A percentile compares a stretch with the other conserved stretches of the same genome.
Conservation (phyloP, 2,329 filamentous ascomycete genomes). For the Akanthomyces muscarius region DNA sequence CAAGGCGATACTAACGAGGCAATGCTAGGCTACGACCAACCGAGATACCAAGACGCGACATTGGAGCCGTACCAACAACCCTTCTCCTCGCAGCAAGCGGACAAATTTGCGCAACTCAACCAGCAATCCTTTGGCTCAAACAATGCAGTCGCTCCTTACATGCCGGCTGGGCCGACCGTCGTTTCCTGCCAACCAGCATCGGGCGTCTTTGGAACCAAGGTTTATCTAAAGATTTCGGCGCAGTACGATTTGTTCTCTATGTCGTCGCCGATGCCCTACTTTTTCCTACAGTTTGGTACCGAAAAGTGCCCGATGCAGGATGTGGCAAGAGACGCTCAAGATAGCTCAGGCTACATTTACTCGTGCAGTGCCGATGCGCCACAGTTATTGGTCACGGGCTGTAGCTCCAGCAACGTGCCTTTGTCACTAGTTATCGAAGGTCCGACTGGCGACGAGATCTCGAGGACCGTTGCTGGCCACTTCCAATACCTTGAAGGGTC, state of each 20-base stretch:
- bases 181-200: slow-evolving; percentile 65
- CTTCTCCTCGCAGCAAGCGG: slow-evolving; percentile 41
- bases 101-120: slow-evolving; percentile 51
- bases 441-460: slow-evolving; percentile 49
- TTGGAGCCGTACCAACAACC: slow-evolving; percentile 51
- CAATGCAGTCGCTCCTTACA: slow-evolving; percentile 62
- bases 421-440: slow-evolving; percentile 52
- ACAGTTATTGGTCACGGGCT: slow-evolving; percentile 49
- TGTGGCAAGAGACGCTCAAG: slow-evolving; percentile 57
- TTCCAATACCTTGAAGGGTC: slow-evolving; percentile 51
- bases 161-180: slow-evolving; percentile 58
- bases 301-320: slow-evolving; percentile 60
- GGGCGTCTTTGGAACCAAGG: slow-evolving; percentile 65
- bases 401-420: slow-evolving; percentile 47
- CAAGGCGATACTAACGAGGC: slow-evolving; percentile 1
- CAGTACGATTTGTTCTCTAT: slow-evolving; percentile 65
- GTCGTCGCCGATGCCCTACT: slow-evolving; percentile 50
- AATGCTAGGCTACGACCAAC: slow-evolving; percentile 52
- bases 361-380: slow-evolving; percentile 70
- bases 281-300: slow-evolving; percentile 74
- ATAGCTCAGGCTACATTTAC: slow-evolving; percentile 63
- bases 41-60: slow-evolving; percentile 55
- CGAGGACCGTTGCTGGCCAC: slow-evolving; percentile 42
- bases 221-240: slow-evolving; percentile 70
- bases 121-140: slow-evolving; percentile 57